Percentiles rank a stretch among this genome's conserved stretches.
Evolutionary conservation across 257 asterid species (phyloP).

Genomic region (Scutellaria baicalensis): DNA sequence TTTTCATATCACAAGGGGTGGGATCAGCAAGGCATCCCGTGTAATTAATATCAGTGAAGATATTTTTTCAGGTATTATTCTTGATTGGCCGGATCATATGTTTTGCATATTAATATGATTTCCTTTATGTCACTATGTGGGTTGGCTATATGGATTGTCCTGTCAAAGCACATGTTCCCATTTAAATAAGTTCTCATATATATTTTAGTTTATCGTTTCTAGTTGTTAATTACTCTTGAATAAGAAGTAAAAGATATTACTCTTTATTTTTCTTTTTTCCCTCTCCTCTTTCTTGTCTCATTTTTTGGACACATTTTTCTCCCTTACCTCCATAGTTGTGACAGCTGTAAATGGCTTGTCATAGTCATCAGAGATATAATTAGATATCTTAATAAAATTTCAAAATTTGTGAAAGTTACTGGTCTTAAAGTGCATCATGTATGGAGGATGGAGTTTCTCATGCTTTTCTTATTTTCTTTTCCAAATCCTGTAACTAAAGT

Average conservation of each 20-base stretch:
- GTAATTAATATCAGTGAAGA: conserved; percentile 96
- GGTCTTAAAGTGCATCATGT: not conserved
- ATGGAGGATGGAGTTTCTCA: not conserved
- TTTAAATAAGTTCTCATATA: not conserved
- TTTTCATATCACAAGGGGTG: conserved; percentile 96
- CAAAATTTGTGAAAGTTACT: not conserved
- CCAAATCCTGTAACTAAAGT: not conserved
- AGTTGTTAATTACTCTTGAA: not conserved
- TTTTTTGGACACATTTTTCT: not conserved
- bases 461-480: not conserved
- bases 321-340: not conserved
- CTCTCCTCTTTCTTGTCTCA: not conserved
- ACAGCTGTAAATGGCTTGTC: not conserved
- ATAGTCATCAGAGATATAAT: not conserved
- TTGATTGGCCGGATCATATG: not conserved
- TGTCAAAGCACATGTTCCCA: not conserved
- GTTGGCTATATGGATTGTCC: not conserved
- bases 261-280: not conserved
- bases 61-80: conserved; percentile 65
- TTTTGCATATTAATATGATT: not conserved
- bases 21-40: conserved; percentile 97
- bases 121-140: not conserved
- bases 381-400: not conserved
- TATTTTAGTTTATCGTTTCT: not conserved
- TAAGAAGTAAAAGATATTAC: not conserved